Percentiles rank a stretch among this genome's conserved stretches.
Evolutionary conservation across 441 rosid genomes (phyloP).

Genomic region (Macaranga tanarius): DNA sequence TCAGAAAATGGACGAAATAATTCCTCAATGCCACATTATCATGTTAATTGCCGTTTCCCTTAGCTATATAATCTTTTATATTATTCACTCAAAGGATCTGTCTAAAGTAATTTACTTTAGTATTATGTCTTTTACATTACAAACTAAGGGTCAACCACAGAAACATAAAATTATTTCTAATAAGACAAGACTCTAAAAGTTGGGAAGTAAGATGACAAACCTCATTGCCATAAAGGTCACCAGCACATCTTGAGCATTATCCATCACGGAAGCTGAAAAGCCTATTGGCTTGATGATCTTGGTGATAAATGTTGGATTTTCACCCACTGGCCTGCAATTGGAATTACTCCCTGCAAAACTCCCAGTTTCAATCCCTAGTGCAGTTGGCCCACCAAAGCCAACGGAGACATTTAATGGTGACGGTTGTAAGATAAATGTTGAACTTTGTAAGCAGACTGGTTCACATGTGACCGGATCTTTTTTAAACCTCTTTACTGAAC

Average conservation of each 20-base stretch:
- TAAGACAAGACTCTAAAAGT: constrained; percentile 9
- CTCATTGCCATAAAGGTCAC: constrained; percentile 77
- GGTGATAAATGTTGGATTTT: constrained; percentile 42
- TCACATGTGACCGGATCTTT: constrained; percentile 49
- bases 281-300: constrained; percentile 74
- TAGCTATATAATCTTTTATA: not conserved
- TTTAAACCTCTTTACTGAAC: constrained; percentile 89
- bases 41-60: too few relatives aligned
- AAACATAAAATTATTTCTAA: not conserved
- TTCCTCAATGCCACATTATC: not conserved
- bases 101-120: not conserved
- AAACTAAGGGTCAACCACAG: not conserved
- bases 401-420: constrained; percentile 36
- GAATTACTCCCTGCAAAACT: constrained; percentile 35
- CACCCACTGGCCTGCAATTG: constrained; percentile 37
- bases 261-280: constrained; percentile 61
- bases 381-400: constrained; percentile 41
- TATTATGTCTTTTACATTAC: too few relatives aligned
- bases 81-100: not conserved
- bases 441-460: constrained; percentile 31
- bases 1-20: not conserved
- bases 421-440: constrained; percentile 30
- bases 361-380: constrained; percentile 44
- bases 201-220: constrained; percentile 46
- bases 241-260: constrained; percentile 58